phyloP scores from a whole-genome alignment of 169 alveolate species.

The Plasmodium knowlesi region DNA sequence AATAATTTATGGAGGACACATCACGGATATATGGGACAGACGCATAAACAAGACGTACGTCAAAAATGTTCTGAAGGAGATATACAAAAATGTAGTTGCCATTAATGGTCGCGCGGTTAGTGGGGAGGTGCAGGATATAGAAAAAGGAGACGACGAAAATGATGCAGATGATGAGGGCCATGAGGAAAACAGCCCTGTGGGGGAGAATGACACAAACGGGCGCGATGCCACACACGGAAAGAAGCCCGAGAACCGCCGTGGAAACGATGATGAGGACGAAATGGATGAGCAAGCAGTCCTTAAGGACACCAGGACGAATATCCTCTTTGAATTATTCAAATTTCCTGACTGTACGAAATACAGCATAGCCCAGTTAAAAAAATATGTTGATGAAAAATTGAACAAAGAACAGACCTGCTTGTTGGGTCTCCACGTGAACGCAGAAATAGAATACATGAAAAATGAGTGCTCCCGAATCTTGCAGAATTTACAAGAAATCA shows the following conservation, averaged over 20 bases:
- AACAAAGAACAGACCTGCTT: slow-evolving; percentile 93
- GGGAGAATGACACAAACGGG: background rate
- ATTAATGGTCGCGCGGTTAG: slow-evolving; percentile 14
- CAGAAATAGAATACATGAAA: slow-evolving; percentile 96
- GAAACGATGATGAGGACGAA: background rate
- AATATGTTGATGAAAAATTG: slow-evolving; percentile 94
- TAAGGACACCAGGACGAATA: slow-evolving; percentile 89
- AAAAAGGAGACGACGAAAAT: background rate
- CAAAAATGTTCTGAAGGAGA: slow-evolving; percentile 49
- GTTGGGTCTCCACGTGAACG: slow-evolving; percentile 96
- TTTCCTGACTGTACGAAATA: slow-evolving; percentile 95
- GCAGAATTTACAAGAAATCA: slow-evolving; percentile 85
- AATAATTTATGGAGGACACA: slow-evolving; percentile 98
- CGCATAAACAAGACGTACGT: slow-evolving; percentile 94
- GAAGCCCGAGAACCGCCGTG: background rate
- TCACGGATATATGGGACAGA: slow-evolving; percentile 97
- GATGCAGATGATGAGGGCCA: background rate
- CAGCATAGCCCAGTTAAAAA: slow-evolving; percentile 91
- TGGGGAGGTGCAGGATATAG: background rate
- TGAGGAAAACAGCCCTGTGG: background rate
- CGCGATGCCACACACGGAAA: background rate
- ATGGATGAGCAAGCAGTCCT: slow-evolving; percentile 91
- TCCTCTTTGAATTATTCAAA: slow-evolving; percentile 93
- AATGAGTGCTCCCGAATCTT: slow-evolving; percentile 91
- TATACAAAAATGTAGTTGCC: slow-evolving; percentile 39